phyloP scores from a whole-genome alignment of 2,329 filamentous ascomycete species.

The Fusarium anthophilum region DNA sequence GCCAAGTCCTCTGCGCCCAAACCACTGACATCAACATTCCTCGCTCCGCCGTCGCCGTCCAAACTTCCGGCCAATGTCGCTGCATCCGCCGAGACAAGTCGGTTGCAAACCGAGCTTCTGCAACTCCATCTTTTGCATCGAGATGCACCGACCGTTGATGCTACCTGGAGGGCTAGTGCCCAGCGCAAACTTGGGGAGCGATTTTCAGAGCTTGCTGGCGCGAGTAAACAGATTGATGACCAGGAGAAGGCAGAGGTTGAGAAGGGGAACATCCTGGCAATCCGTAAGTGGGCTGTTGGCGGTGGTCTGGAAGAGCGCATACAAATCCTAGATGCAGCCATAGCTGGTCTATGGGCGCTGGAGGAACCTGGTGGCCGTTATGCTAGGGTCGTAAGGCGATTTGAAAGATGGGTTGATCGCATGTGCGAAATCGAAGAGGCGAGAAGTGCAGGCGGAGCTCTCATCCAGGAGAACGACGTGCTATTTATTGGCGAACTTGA shows the following conservation, averaged over 20 bases:
- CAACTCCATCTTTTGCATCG: conserved; percentile 73
- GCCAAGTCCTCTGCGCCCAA: conserved; percentile 70
- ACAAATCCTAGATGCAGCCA: conserved; percentile 64
- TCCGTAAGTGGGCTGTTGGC: conserved; percentile 60
- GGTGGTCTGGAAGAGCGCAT: conserved; percentile 64
- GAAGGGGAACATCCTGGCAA: conserved; percentile 59
- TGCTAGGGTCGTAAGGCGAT: conserved; percentile 61
- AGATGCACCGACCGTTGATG: conserved; percentile 55
- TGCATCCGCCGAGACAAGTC: conserved; percentile 65
- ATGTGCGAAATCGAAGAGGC: conserved; percentile 59
- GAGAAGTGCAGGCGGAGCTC: conserved; percentile 50
- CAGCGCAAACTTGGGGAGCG: conserved; percentile 56
- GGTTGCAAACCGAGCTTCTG: conserved; percentile 71
- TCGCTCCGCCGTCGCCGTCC: conserved; percentile 69
- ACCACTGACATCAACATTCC: conserved; percentile 65
- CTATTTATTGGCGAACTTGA: conserved; percentile 67
- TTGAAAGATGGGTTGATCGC: conserved; percentile 67
- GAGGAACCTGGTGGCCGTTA: conserved; percentile 66
- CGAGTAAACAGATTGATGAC: conserved; percentile 47
- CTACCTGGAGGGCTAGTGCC: conserved; percentile 67
- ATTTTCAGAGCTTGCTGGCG: conserved; percentile 53
- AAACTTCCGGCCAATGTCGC: conserved; percentile 70
- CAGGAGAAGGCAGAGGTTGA: conserved; percentile 58
- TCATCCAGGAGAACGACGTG: conserved; percentile 48
- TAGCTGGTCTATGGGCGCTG: conserved; percentile 67